A percentile compares a stretch with the other conserved stretches of the same genome.
These are phyloP conservation scores for Moricandia arvensis DNA, from an alignment of 345 rosid species.

Conservation along the genomic window DNA sequence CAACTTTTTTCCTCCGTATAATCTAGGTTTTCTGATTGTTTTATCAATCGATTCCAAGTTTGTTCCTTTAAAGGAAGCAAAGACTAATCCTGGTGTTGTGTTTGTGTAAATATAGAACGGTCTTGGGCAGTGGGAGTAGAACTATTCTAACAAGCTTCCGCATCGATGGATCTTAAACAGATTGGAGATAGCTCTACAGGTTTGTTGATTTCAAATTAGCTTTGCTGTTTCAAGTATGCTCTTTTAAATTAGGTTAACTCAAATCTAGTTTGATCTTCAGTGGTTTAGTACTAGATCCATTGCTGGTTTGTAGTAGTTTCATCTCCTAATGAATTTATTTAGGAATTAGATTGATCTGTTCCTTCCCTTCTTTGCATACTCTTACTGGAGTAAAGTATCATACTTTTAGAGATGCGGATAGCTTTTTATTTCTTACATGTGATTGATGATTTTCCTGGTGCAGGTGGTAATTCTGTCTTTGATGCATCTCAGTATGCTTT, in stretches of 20 bases:
- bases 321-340: neutral
- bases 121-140: slow-evolving; percentile 33
- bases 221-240: neutral
- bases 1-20: neutral
- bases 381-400: neutral
- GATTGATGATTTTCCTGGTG: slow-evolving; percentile 9
- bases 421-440: neutral
- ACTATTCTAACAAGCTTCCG: slow-evolving; percentile 30
- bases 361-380: neutral
- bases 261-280: too few species aligned
- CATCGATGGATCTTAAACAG: slow-evolving; percentile 43
- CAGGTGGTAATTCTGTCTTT: slow-evolving; percentile 59
- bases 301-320: neutral
- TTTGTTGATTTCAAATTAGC: slow-evolving; percentile 17
- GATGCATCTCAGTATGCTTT: slow-evolving; percentile 97
- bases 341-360: neutral
- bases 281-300: too few species aligned
- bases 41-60: neutral
- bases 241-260: too few species aligned
- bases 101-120: slow-evolving; percentile 39
- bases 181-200: slow-evolving; percentile 54
- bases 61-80: neutral
- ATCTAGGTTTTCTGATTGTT: neutral
- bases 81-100: neutral
- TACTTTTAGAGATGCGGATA: neutral